Evolutionary conservation across 1,139 yeast genomes (phyloP), one percentile per base, ranked within the genome.

Genomic region (Hansenula anomala): DNA sequence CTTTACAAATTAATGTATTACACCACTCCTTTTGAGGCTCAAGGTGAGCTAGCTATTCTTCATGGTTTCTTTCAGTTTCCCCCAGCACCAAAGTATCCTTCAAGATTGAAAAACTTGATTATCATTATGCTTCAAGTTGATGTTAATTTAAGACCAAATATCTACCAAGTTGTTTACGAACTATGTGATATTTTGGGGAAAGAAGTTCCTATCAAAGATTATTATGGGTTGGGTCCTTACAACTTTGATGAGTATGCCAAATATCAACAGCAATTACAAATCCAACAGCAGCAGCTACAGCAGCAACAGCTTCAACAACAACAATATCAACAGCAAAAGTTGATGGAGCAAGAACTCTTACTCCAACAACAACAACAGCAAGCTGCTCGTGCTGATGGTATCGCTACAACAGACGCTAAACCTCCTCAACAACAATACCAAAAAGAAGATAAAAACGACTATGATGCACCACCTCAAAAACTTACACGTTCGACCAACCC

Each of bases 71-170:
- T 69, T 51, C 78, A 75, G 43, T 81, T 81, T 46, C 84, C 83
- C 3, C 64, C 67, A 1, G 47, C 56, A 9, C 86, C 87, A 0
- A 60, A 57, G 20, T 83, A 66, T 50, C 75, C 85, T 4, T 73
- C 83, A 3, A 78, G 80, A 45, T 61, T 84, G 51, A 81, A 78
- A 54, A 83, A 83, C 54, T 64, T 92, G 52, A 82, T 90, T 33
- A 75, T 83, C n/a, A 87, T 82, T 23, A 74, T 84, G 78, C 66
- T 87, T 33, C 83, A 83, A 44, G 92, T 83, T 45, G 85, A 82
- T 49, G 96, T 97, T 5, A 59, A 76, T 15, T 72, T 76, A 48
- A 72, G 98, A 51, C 98, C 97, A 9, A 92, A 88, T 57, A 81
- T 89, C 24, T 87, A 80, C 45, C 97, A 90, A 58, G 77, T 90